Conservation (phyloP, 768 basidiomycete species). For the Boletales sp. region DNA sequence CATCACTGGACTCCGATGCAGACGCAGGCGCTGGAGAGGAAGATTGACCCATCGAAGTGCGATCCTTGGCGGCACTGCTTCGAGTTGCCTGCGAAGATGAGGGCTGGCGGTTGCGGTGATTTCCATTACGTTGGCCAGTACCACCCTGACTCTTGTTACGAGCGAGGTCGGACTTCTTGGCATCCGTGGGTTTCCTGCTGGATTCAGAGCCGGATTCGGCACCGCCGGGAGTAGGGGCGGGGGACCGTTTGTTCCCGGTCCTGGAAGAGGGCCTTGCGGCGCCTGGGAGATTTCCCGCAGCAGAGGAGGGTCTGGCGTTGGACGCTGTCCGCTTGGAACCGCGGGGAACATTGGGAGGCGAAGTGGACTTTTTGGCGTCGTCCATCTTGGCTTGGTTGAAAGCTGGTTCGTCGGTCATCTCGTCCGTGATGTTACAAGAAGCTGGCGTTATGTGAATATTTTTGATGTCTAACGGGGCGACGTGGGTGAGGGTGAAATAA, state of each 20-base stretch:
- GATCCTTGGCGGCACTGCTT: conserved; percentile 47
- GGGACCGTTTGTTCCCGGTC: conserved; percentile 59
- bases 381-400: conserved; percentile 56
- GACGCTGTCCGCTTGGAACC: conserved; percentile 58
- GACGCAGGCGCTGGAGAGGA: conserved; percentile 48
- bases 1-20: conserved; percentile 67
- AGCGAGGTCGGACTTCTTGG: conserved; percentile 46
- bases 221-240: conserved; percentile 34
- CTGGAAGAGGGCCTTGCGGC: conserved; percentile 60
- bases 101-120: conserved; percentile 54
- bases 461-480: conserved; percentile 40
- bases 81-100: conserved; percentile 59
- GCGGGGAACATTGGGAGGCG: conserved; percentile 47
- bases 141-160: conserved; percentile 55
- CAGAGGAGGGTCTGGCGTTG: conserved; percentile 38
- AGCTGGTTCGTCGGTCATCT: conserved; percentile 81
- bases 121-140: conserved; percentile 41
- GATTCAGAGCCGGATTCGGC: conserved; percentile 73
- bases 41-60: conserved; percentile 36
- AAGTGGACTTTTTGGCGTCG: conserved; percentile 56
- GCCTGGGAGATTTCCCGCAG: conserved; percentile 41
- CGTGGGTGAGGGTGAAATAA: conserved; percentile 17
- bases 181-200: conserved; percentile 55
- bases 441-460: conserved; percentile 37
- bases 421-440: conserved; percentile 63